Conservation (phyloP, 768 basidiomycete species). For the Sporobolomyces roseus region DNA sequence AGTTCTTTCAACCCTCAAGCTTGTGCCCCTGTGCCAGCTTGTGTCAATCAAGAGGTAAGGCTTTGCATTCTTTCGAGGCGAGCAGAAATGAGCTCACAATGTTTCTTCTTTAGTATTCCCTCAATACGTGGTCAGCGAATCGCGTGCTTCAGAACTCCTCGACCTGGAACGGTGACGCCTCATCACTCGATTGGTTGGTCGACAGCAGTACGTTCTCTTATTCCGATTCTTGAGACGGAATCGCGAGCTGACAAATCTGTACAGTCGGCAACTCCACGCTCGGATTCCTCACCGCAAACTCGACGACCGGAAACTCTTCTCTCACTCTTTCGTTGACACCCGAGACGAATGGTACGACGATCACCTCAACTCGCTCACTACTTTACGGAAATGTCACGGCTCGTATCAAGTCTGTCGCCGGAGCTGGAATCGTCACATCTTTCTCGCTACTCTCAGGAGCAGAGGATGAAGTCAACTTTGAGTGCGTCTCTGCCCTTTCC, state of each 20-base stretch:
- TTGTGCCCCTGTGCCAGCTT: constrained; percentile 23
- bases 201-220: constrained; percentile 12
- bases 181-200: constrained; percentile 29
- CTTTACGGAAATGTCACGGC: constrained; percentile 46
- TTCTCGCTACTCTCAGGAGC: constrained; percentile 27
- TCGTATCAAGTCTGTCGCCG: constrained; percentile 42
- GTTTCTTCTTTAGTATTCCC: not conserved
- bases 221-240: too few species aligned
- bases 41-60: constrained; percentile 8
- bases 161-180: constrained; percentile 31
- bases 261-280: constrained; percentile 13
- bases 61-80: not conserved
- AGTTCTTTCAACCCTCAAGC: constrained; percentile 6
- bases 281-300: not conserved
- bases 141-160: constrained; percentile 21
- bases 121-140: not conserved
- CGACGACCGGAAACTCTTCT: not conserved
- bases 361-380: constrained; percentile 47
- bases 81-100: not conserved
- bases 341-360: constrained; percentile 43
- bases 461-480: constrained; percentile 30
- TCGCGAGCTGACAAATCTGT: too few species aligned
- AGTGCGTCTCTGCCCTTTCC: constrained; percentile 3
- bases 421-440: constrained; percentile 45
- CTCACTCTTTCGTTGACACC: constrained; percentile 16